Evolutionary conservation across 768 basidiomycete genomes (phyloP).

Genomic region (Amanita rubescens): DNA sequence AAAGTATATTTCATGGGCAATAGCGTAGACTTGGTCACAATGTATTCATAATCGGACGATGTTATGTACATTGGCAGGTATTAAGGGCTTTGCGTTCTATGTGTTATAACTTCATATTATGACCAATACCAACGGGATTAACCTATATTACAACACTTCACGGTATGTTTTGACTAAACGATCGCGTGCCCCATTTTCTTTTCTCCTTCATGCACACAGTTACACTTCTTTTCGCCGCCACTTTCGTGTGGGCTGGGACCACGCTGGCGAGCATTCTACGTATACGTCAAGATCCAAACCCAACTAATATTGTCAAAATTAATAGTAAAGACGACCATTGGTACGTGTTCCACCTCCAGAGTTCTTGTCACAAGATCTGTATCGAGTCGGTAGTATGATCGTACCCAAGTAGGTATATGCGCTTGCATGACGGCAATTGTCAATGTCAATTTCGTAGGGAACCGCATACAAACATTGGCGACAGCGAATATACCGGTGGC

Average conservation of each 20-base stretch:
- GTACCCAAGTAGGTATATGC: slow-evolving; percentile 6
- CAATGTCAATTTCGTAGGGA: slow-evolving; percentile 19
- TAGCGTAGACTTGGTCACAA: slow-evolving; percentile 3
- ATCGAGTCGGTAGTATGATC: slow-evolving; percentile 3
- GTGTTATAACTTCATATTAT: background rate
- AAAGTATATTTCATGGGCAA: background rate
- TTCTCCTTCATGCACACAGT: background rate
- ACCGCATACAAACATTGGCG: slow-evolving; percentile 47
- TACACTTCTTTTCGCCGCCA: background rate
- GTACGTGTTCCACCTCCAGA: background rate
- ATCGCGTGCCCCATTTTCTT: background rate
- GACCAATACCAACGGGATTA: background rate
- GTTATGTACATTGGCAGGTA: background rate
- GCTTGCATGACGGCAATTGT: background rate
- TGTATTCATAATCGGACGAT: background rate
- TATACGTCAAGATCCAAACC: background rate
- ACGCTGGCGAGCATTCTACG: background rate
- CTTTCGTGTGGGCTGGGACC: background rate
- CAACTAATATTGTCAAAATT: slow-evolving; percentile 5
- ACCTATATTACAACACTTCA: too few species aligned
- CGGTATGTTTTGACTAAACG: too few species aligned
- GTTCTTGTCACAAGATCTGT: background rate
- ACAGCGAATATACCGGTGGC: slow-evolving; percentile 48
- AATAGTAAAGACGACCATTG: background rate
- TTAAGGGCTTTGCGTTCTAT: background rate